Conservation (phyloP, 2,329 filamentous ascomycete species). For the Phaeomoniella chlamydospora region DNA sequence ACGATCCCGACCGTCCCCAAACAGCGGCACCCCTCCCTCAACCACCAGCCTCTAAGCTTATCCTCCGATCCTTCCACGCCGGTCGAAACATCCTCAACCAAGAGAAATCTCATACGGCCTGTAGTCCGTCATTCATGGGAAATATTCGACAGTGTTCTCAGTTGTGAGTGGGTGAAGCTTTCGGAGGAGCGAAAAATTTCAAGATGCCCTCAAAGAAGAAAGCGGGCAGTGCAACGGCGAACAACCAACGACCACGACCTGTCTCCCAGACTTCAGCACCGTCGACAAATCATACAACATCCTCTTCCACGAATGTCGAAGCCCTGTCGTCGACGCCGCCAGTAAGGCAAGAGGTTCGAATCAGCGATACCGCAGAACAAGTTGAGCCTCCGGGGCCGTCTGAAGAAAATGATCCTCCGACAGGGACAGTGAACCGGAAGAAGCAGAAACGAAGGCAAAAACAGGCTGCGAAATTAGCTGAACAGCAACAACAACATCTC, state of each 20-base stretch:
- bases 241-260: not conserved
- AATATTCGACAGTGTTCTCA: not conserved
- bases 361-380: not conserved
- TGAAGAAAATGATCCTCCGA: conserved; percentile 5
- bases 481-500: conserved; percentile 29
- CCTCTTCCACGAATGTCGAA: too few species aligned
- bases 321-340: too few species aligned
- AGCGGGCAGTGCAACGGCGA: not conserved
- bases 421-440: conserved; percentile 64
- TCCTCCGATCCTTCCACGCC: not conserved
- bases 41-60: not conserved
- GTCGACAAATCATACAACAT: too few species aligned
- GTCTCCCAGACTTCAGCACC: not conserved
- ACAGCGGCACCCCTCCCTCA: not conserved
- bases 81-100: not conserved
- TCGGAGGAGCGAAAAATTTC: not conserved
- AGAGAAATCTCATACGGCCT: not conserved
- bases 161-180: not conserved
- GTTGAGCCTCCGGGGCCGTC: not conserved
- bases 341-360: too few species aligned
- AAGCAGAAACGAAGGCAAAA: conserved; percentile 91
- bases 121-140: not conserved
- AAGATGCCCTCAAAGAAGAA: not conserved
- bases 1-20: too few species aligned
- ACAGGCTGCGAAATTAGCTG: conserved; percentile 56